phyloP scores from a whole-genome alignment of 116 monocot species.

The Cymodocea nodosa region DNA sequence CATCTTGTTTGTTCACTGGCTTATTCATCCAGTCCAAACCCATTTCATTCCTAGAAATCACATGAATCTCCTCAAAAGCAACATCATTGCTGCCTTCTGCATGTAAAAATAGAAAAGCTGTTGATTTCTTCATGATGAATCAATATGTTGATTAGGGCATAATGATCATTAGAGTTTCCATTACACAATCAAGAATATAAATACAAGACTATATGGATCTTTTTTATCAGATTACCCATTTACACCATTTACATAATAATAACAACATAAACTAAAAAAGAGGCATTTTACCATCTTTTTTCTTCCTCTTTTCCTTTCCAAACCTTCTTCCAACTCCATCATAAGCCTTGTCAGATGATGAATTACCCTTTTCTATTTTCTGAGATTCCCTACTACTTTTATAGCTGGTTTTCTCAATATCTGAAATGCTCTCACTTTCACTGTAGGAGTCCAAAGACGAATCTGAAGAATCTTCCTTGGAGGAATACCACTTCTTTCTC shows the following conservation, averaged over 20 bases:
- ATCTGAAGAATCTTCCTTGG: background rate
- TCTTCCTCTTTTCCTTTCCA: slow-evolving; percentile 7
- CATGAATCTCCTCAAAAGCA: background rate
- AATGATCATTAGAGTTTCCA: too few species aligned
- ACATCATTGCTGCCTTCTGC: background rate
- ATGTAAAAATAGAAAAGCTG: background rate
- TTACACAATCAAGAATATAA: too few species aligned
- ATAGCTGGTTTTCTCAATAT: background rate
- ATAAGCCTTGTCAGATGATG: slow-evolving; percentile 5
- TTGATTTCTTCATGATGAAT: background rate
- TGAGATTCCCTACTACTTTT: background rate
- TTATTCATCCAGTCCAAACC: slow-evolving; percentile 22
- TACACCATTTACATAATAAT: too few species aligned
- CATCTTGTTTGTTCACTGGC: slow-evolving; percentile 4
- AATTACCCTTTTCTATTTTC: background rate
- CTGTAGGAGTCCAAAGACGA: background rate
- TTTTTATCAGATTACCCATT: too few species aligned
- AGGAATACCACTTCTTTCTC: slow-evolving; percentile 2
- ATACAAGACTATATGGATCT: too few species aligned
- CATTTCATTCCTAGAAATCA: slow-evolving; percentile 12
- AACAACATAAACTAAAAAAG: too few species aligned
- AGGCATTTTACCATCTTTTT: background rate
- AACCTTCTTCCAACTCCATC: background rate
- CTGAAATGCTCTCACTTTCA: background rate
- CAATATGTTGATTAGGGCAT: too few species aligned